Percentiles rank a stretch among this genome's conserved stretches.
phyloP scores from a whole-genome alignment of 495 filamentous ascomycete genomes.

The Penicillium arizonense region DNA sequence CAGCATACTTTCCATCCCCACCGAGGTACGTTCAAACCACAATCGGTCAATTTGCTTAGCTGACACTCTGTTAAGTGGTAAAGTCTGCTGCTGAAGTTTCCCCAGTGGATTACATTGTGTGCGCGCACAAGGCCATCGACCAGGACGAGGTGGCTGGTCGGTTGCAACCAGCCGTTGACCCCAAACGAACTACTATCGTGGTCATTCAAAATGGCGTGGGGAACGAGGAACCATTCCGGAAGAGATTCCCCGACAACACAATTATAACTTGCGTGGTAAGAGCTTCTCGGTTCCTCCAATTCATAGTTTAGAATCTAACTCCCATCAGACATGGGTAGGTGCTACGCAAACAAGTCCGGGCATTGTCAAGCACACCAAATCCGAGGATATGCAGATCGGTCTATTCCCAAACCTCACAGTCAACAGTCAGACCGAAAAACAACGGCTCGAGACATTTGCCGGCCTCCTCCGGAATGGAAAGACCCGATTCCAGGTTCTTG shows the following conservation, averaged over 20 bases:
- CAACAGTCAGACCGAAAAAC: slow-evolving; percentile 18
- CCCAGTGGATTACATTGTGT: slow-evolving; percentile 43
- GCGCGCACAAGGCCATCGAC: slow-evolving; percentile 52
- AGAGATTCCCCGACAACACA: slow-evolving; percentile 49
- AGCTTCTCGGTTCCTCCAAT: background rate
- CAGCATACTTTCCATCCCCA: slow-evolving; percentile 31
- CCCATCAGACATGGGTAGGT: slow-evolving; percentile 48
- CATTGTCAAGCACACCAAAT: slow-evolving; percentile 41
- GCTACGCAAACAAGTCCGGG: slow-evolving; percentile 47
- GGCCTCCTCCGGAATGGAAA: slow-evolving; percentile 34
- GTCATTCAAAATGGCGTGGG: slow-evolving; percentile 72
- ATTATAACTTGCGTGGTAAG: slow-evolving; percentile 59
- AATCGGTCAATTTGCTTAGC: background rate
- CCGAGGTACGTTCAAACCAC: background rate
- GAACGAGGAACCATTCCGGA: slow-evolving; percentile 61
- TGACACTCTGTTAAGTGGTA: slow-evolving; percentile 30
- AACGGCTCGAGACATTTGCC: slow-evolving; percentile 37
- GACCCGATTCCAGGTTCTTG: slow-evolving; percentile 38
- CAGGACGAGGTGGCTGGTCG: slow-evolving; percentile 30
- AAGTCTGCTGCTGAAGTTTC: slow-evolving; percentile 37
- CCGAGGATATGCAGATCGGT: slow-evolving; percentile 46
- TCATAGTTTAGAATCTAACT: background rate
- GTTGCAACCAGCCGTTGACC: slow-evolving; percentile 39
- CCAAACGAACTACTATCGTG: slow-evolving; percentile 46
- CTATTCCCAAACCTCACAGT: slow-evolving; percentile 40